Evolutionary conservation across 768 basidiomycete genomes (phyloP).

Genomic region (Saitozyma podzolica): DNA sequence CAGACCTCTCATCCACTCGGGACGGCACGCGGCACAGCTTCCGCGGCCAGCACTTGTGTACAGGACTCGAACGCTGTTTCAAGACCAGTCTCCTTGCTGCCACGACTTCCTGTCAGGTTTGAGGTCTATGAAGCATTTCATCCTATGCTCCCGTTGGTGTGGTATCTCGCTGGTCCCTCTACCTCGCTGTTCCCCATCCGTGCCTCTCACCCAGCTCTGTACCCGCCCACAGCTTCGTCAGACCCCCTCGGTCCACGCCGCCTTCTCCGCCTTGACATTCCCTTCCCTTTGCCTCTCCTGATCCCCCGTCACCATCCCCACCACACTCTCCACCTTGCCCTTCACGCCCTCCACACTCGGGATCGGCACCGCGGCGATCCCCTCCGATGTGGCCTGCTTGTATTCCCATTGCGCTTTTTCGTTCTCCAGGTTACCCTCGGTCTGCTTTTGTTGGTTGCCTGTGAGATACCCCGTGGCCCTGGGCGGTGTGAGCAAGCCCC

Average conservation of each 20-base stretch:
- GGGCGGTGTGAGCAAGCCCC: slow-evolving; percentile 4
- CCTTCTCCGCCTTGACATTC: slow-evolving; percentile 48
- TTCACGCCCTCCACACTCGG: slow-evolving; percentile 40
- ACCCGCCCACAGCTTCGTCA: slow-evolving; percentile 8
- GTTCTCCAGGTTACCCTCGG: slow-evolving; percentile 41
- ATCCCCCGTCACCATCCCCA: slow-evolving; percentile 50
- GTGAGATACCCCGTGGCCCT: slow-evolving; percentile 45
- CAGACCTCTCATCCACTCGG: too few species aligned
- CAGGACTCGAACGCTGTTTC: too few species aligned
- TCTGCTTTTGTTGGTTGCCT: slow-evolving; percentile 43
- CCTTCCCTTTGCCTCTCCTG: slow-evolving; percentile 45
- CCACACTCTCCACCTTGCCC: slow-evolving; percentile 42
- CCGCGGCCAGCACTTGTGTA: too few species aligned
- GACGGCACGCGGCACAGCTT: too few species aligned
- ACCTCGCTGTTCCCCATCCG: too few species aligned
- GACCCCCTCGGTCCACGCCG: slow-evolving; percentile 50
- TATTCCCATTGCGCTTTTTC: slow-evolving; percentile 49
- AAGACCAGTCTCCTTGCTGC: too few species aligned
- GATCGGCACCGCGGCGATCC: slow-evolving; percentile 21
- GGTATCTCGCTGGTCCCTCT: too few species aligned
- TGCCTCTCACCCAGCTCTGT: background rate
- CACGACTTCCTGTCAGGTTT: too few species aligned
- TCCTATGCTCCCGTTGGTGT: too few species aligned
- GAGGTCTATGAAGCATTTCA: too few species aligned
- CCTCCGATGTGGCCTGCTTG: slow-evolving; percentile 40